These are phyloP conservation scores for Cladosporium sp. DNA, from an alignment of 2,329 filamentous ascomycete genomes.

Conservation along the genomic window DNA sequence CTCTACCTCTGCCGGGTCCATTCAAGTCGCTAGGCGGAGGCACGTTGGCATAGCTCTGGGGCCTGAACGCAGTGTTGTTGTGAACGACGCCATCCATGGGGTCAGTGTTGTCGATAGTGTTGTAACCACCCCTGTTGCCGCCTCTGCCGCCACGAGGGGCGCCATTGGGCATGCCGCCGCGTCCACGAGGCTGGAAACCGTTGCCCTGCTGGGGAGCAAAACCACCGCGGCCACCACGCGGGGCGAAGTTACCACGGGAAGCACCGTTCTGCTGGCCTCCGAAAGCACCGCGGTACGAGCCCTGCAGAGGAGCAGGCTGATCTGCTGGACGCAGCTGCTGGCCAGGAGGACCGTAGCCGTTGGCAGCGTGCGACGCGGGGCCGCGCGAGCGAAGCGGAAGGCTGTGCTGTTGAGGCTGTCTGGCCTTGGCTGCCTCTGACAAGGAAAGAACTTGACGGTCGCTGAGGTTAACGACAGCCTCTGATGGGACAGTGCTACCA, in stretches of 20 bases:
- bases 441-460: conserved; percentile 76
- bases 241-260: conserved; percentile 32
- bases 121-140: conserved; percentile 48
- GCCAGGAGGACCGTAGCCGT: conserved; percentile 58
- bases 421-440: conserved; percentile 40
- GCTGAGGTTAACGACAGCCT: conserved; percentile 85
- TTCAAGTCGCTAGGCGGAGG: conserved; percentile 63
- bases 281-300: conserved; percentile 61
- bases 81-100: conserved; percentile 56
- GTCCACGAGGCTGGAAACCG: conserved; percentile 29
- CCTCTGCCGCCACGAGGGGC: conserved; percentile 41
- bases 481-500: conserved; percentile 84
- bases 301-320: conserved; percentile 59
- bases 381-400: conserved; percentile 33
- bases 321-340: conserved; percentile 62
- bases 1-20: conserved; percentile 34
- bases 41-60: conserved; percentile 55
- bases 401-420: conserved; percentile 31
- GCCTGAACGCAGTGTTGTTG: conserved; percentile 59
- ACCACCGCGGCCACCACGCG: conserved; percentile 43
- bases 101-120: conserved; percentile 52
- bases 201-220: conserved; percentile 24
- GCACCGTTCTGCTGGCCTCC: conserved; percentile 43
- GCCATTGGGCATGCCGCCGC: conserved; percentile 31
- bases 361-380: conserved; percentile 55